A percentile compares a stretch with the other conserved stretches of the same genome.
These are phyloP conservation scores for Cystobasidiaceae sp. DNA, from an alignment of 1,284 basidiomycete species.

Conservation along the genomic window DNA sequence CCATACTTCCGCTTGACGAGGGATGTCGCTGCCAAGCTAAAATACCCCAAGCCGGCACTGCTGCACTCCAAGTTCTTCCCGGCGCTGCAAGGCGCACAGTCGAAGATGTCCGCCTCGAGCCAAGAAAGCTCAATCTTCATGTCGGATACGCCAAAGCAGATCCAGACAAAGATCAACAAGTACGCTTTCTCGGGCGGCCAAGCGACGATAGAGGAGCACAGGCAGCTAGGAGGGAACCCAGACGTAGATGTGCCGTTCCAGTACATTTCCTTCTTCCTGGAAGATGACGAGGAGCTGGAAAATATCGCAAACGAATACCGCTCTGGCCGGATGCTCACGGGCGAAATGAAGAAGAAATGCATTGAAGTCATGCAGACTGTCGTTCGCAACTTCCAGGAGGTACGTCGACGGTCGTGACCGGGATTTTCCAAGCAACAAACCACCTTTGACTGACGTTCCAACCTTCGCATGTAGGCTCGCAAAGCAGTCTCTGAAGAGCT, in stretches of 20 bases:
- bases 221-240: slow-evolving; percentile 79
- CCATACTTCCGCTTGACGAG: slow-evolving; percentile 92
- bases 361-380: slow-evolving; percentile 79
- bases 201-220: slow-evolving; percentile 91
- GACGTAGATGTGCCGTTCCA: slow-evolving; percentile 96
- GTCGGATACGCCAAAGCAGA: slow-evolving; percentile 86
- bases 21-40: slow-evolving; percentile 87
- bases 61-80: slow-evolving; percentile 98
- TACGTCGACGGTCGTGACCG: too few species aligned
- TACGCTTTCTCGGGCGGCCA: slow-evolving; percentile 50
- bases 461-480: slow-evolving; percentile 75
- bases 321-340: slow-evolving; percentile 77
- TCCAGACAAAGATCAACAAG: slow-evolving; percentile 96
- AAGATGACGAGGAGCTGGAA: slow-evolving; percentile 82
- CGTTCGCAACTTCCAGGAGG: slow-evolving; percentile 84
- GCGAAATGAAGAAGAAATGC: slow-evolving; percentile 86
- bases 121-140: slow-evolving; percentile 88
- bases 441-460: too few species aligned
- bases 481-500: slow-evolving; percentile 73
- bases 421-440: too few species aligned
- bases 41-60: slow-evolving; percentile 89
- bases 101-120: slow-evolving; percentile 97
- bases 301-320: slow-evolving; percentile 84
- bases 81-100: slow-evolving; percentile 92
- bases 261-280: slow-evolving; percentile 94